Base-by-base conservation (phyloP, 352 stramenopile genomes). In the Globisporangium lucens region DNA sequence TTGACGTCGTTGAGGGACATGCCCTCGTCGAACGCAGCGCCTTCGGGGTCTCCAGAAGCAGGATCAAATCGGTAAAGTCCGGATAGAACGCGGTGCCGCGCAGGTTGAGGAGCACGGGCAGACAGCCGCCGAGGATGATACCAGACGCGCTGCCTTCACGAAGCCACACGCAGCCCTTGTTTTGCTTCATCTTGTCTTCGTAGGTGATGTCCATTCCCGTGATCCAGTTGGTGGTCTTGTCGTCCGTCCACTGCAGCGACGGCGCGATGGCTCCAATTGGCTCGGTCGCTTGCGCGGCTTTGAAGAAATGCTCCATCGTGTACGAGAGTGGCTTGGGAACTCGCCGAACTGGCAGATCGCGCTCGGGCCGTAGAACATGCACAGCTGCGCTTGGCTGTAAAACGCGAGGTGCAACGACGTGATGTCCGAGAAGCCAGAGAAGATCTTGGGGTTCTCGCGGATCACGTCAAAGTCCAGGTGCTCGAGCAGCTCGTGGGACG, bases 201-300 rank as follows among this genome's bases (percentile, higher is more conserved):
- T 88, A 72, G 1, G 57, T 71, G 6, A 83, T 77, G 41, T 91
- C 82, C 0, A 68, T 70, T 13, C 72, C 66, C 0, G 73, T 82
- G 33, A 85, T 61, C 81, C 83, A 91, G 72, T 91, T 84, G 2
- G 75, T 72, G 4, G 79, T 86, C 66, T 87, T 89, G 71, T 91
- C 79, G 55, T 89, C 77, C 1, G 74, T 83, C 80, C 79, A 91
- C 52, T 88, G 75, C 0, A 30, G 46, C 3, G 80, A 91, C 9
- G 80, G 68, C 9, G 33, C 12, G 35, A 89, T 61, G 0, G 61
- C 29, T 0, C 80, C 77, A 17, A 87, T 65, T 4, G 79, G 71
- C 0, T 67, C 8, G 3, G 55, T n/a, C 3, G 56, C 68, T 33
- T 68, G 46, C 15, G 83, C 55, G 5, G 75, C 74, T 17, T 64